Conservation (phyloP, 2,329 filamentous ascomycete species). For the Thelonectria blattea region DNA sequence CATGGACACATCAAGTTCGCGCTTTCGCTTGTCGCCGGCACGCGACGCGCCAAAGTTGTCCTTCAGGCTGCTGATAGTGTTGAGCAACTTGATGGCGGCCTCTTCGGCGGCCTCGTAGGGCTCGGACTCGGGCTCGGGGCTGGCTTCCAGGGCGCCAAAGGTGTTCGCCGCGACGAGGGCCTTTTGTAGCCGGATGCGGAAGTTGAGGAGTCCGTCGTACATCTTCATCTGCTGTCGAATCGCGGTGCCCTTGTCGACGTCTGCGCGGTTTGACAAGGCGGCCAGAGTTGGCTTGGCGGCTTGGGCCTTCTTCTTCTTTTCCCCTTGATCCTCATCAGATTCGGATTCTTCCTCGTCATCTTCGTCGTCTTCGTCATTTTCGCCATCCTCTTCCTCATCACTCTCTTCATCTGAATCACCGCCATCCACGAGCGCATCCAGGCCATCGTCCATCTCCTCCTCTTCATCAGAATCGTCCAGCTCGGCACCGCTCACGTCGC, state of each 20-base stretch:
- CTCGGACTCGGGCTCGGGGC: slow-evolving; percentile 48
- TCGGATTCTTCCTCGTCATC: slow-evolving; percentile 46
- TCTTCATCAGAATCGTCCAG: slow-evolving; percentile 46
- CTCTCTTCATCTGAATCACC: slow-evolving; percentile 45
- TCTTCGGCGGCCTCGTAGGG: slow-evolving; percentile 80
- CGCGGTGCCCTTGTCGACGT: slow-evolving; percentile 83
- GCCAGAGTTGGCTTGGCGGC: slow-evolving; percentile 44
- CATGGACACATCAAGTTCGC: slow-evolving; percentile 58
- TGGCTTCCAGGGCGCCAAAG: slow-evolving; percentile 56
- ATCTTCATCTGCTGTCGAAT: slow-evolving; percentile 84
- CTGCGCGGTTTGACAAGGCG: slow-evolving; percentile 49
- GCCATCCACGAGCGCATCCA: slow-evolving; percentile 44
- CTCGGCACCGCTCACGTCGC: slow-evolving; percentile 43
- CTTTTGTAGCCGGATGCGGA: slow-evolving; percentile 92
- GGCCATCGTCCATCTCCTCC: slow-evolving; percentile 47
- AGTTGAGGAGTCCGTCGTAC: slow-evolving; percentile 88
- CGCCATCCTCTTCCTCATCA: slow-evolving; percentile 46
- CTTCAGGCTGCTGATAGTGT: slow-evolving; percentile 75
- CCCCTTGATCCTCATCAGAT: slow-evolving; percentile 46
- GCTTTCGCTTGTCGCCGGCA: slow-evolving; percentile 67
- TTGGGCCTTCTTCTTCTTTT: slow-evolving; percentile 32
- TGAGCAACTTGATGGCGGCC: slow-evolving; percentile 85
- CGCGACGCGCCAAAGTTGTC: slow-evolving; percentile 61
- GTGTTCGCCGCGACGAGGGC: slow-evolving; percentile 84
- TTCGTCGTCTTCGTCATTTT: slow-evolving; percentile 45